A percentile compares a stretch with the other conserved stretches of the same genome.
phyloP scores from a whole-genome alignment of 805 yeast genomes.

The Candida ipomoeae region DNA sequence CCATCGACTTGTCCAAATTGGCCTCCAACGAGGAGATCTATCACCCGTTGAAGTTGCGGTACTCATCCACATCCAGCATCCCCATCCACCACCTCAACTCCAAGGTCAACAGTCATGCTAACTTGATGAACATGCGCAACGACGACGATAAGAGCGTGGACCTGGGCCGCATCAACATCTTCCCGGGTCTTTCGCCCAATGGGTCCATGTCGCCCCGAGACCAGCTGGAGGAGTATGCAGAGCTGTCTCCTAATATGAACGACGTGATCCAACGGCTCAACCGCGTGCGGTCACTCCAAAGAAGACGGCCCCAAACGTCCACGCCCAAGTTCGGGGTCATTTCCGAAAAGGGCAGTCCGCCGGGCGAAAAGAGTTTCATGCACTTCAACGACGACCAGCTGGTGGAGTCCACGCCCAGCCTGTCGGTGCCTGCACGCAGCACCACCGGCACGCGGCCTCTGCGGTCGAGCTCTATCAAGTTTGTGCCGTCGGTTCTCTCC shows the following conservation, averaged over 20 bases:
- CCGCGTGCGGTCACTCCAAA: constrained; percentile 17
- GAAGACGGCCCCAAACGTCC: constrained; percentile 15
- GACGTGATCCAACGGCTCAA: constrained; percentile 16
- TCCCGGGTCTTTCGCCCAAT: constrained; percentile 4
- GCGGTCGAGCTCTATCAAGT: constrained; percentile 29
- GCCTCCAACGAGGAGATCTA: constrained; percentile 32
- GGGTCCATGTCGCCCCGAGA: constrained; percentile 18
- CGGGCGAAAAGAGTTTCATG: constrained; percentile 18
- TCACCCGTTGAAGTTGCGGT: constrained; percentile 36
- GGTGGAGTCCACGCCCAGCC: background rate
- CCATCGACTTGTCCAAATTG: constrained; percentile 36
- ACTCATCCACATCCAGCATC: constrained; percentile 36
- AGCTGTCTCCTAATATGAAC: constrained; percentile 13
- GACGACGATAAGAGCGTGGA: constrained; percentile 5
- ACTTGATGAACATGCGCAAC: constrained; percentile 16
- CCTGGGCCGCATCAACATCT: constrained; percentile 1
- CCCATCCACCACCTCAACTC: constrained; percentile 36
- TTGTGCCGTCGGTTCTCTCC: constrained; percentile 25
- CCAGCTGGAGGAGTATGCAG: constrained; percentile 7
- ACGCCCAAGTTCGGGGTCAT: constrained; percentile 18
- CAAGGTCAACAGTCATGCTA: constrained; percentile 39
- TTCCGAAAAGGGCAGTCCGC: constrained; percentile 16
- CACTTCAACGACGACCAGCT: constrained; percentile 10
- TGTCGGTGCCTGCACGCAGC: background rate
- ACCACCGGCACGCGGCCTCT: constrained; percentile 3